These are phyloP conservation scores for Aaosphaeria pasadenensis DNA, from an alignment of 2,329 filamentous ascomycete species.

Conservation along the genomic window DNA sequence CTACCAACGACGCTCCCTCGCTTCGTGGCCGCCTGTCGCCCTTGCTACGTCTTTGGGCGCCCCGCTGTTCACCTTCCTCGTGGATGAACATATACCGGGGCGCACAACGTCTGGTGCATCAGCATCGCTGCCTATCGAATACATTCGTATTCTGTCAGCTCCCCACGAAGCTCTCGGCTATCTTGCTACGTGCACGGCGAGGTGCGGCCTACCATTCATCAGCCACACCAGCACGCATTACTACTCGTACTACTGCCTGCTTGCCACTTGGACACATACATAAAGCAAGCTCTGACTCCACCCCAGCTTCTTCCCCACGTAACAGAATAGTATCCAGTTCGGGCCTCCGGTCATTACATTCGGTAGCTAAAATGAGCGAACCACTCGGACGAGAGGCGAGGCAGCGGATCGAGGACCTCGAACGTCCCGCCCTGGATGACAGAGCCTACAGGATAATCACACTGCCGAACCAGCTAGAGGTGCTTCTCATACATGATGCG, in stretches of 20 bases:
- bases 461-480: conserved; percentile 84
- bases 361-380: conserved; percentile 22
- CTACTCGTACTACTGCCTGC: not conserved
- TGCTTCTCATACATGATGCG: conserved; percentile 85
- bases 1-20: not conserved
- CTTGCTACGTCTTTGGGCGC: conserved; percentile 1
- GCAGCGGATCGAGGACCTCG: conserved; percentile 60
- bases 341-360: not conserved
- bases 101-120: conserved; percentile 20
- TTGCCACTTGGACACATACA: conserved; percentile 8
- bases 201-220: not conserved
- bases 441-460: conserved; percentile 83
- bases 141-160: not conserved
- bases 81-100: conserved; percentile 21
- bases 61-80: conserved; percentile 10
- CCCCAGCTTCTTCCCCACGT: conserved; percentile 4
- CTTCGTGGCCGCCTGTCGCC: conserved; percentile 3
- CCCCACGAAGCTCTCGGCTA: not conserved
- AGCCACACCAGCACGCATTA: not conserved
- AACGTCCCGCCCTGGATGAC: conserved; percentile 83
- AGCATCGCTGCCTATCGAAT: not conserved
- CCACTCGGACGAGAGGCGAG: conserved; percentile 20
- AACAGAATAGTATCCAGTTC: no score
- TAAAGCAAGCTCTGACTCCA: conserved; percentile 10
- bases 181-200: not conserved